Base-by-base conservation (phyloP, 352 stramenopile genomes). In the Phytopythium sindhum region DNA sequence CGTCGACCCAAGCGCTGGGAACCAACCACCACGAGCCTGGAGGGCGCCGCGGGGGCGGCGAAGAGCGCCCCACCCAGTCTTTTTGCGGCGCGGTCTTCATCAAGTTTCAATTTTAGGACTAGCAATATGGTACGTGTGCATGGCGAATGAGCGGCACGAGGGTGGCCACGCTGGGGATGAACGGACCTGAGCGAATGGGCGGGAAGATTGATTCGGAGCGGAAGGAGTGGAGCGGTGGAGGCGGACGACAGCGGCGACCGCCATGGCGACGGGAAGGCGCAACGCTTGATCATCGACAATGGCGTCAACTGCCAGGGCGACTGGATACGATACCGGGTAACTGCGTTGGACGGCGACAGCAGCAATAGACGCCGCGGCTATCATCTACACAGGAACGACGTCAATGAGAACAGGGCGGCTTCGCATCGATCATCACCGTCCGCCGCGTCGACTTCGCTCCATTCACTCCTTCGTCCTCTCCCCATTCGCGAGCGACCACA, bases 61-160 rank as follows among this genome's bases (percentile, higher is more conserved):
- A 48, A 57, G 42, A 28, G 48, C 44, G 64, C 42, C 52, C 66
- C 66, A 70, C 61, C 68, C 79, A 89, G 75, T 91, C 80, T 83
- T 81, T 79, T 88, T 91, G 80, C 80, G 77, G 77, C 79, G 70
- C 71, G 72, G 80, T 85, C 81, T 89, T 75, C 76, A 84, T 84
- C 80, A 93, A 90, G 77, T 89, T 89, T 87, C 77, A 87, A 87
- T 88, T 88, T 85, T 85, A 89, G 89, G 80, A 81, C 75, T 82
- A 73, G 72, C 84, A 93, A 88, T 79, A 92, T 93, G 84, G 84
- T 93, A 90, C 68, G 84, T 81, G 81, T 79, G 42, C 1, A 52
- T 11, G 42, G 42, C 37, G n/a, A n/a, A 9, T 42, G 11, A 17
- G 6, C 6, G 37, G 14, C 37, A 17, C 15, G 9, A 42, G 19